phyloP scores from a whole-genome alignment of 164 flowering plant genomes.

The Piper betle region DNA sequence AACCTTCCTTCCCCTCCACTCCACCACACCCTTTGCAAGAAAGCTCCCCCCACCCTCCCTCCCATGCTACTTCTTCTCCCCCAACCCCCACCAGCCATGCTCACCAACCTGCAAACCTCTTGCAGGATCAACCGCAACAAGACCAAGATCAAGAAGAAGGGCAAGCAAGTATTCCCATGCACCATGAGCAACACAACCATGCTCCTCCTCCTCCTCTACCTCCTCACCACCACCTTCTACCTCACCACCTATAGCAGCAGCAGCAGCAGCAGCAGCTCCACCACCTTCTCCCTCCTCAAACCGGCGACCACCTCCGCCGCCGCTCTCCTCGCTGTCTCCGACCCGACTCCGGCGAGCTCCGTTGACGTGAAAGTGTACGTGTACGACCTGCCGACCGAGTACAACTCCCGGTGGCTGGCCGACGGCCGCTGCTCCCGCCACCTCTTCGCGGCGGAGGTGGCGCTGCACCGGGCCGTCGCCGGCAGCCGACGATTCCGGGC shows the following conservation, averaged over 20 bases:
- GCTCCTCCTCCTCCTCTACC: constrained; percentile 39
- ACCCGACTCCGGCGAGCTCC: constrained; percentile 5
- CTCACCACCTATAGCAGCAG: constrained; percentile 20
- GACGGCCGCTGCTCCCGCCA: constrained; percentile 64
- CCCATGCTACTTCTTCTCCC: too few species aligned
- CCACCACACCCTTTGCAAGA: too few species aligned
- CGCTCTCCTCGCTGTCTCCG: constrained; percentile 6
- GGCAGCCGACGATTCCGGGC: constrained; percentile 43
- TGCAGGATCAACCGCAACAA: too few species aligned
- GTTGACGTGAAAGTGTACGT: constrained; percentile 50
- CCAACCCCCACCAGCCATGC: too few species aligned
- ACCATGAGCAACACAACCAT: too few species aligned
- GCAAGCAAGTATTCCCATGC: too few species aligned
- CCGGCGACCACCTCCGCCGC: constrained; percentile 21
- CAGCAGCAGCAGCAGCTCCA: constrained; percentile 8
- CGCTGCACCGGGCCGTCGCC: constrained; percentile 59
- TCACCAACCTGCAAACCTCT: too few species aligned
- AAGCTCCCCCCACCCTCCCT: too few species aligned
- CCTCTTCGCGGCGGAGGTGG: constrained; percentile 86
- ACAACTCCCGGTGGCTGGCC: constrained; percentile 57
- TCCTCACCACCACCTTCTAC: constrained; percentile 32
- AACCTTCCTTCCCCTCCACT: too few species aligned
- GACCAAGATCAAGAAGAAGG: too few species aligned
- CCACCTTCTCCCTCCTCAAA: constrained; percentile 8
- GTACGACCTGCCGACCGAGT: constrained; percentile 69